phyloP scores from a whole-genome alignment of 345 rosid genomes.

The Clausena lansium region DNA sequence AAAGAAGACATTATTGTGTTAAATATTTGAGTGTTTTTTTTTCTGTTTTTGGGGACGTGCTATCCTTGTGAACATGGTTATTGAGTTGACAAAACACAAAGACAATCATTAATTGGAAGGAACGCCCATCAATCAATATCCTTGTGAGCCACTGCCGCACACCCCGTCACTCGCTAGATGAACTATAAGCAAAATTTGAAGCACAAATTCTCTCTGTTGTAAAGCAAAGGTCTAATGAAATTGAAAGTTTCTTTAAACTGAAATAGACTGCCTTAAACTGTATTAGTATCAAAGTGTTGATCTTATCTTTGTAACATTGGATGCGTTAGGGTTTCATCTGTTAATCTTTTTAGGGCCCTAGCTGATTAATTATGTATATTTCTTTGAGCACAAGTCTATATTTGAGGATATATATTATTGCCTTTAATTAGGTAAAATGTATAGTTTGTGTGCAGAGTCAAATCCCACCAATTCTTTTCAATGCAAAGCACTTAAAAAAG shows the following conservation, averaged over 20 bases:
- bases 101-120: background rate
- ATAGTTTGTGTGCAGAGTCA: conserved; percentile 11
- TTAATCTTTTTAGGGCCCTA: background rate
- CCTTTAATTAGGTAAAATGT: background rate
- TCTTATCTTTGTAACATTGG: background rate
- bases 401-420: too few relatives aligned
- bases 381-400: too few relatives aligned
- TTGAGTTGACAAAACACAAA: background rate
- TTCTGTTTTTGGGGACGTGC: too few relatives aligned
- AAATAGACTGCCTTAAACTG: background rate
- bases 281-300: background rate
- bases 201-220: background rate
- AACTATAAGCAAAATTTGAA: background rate
- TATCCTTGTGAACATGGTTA: background rate
- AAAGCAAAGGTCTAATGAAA: background rate
- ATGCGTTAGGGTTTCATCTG: background rate
- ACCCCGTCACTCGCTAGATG: background rate
- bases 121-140: background rate
- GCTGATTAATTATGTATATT: too few relatives aligned
- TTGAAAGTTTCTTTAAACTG: background rate
- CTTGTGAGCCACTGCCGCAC: background rate
- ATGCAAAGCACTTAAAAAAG: conserved; percentile 21
- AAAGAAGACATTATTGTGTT: too few relatives aligned
- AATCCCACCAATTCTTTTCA: conserved; percentile 20
- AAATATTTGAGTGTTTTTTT: too few relatives aligned